phyloP scores from a whole-genome alignment of 225 moss, liverwort and hornwort species.

The Lunularia cruciata region DNA sequence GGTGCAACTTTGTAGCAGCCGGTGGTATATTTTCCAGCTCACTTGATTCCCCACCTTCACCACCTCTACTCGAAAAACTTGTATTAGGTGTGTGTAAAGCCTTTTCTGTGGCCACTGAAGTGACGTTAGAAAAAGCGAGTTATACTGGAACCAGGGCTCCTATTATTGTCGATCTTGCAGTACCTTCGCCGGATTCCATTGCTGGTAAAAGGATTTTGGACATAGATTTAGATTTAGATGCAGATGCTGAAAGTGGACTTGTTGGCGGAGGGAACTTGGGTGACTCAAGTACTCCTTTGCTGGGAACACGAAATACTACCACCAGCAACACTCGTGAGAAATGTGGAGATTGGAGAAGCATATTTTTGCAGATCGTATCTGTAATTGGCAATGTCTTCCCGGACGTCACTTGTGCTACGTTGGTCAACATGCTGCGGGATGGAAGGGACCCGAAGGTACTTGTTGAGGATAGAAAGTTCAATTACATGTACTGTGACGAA shows the following conservation, averaged over 20 bases:
- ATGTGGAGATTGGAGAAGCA: constrained; percentile 60
- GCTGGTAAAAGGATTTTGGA: constrained; percentile 62
- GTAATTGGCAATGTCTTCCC: constrained; percentile 70
- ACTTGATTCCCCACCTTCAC: constrained; percentile 19
- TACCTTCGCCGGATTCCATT: constrained; percentile 45
- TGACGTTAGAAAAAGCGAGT: constrained; percentile 12
- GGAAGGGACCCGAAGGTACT: constrained; percentile 68
- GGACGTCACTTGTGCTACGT: constrained; percentile 54
- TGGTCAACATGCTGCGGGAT: constrained; percentile 56
- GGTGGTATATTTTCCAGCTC: constrained; percentile 45
- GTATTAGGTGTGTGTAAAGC: constrained; percentile 51
- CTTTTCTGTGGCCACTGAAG: constrained; percentile 49
- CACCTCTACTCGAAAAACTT: constrained; percentile 56
- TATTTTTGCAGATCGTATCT: constrained; percentile 58
- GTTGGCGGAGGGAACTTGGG: constrained; percentile 28
- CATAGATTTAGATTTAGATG: constrained; percentile 77
- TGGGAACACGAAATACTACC: constrained; percentile 17
- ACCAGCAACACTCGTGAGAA: constrained; percentile 33
- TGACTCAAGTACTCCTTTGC: constrained; percentile 15
- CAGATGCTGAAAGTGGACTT: constrained; percentile 40
- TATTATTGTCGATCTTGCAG: constrained; percentile 27
- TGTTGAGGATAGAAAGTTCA: neutral
- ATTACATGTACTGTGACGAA: no score
- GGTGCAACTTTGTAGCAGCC: constrained; percentile 54
- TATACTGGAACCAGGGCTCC: neutral